Evolutionary conservation across 768 basidiomycete genomes (phyloP), one percentile per base, ranked within the genome.

Genomic region (Tricholoma bakamatsutake): DNA sequence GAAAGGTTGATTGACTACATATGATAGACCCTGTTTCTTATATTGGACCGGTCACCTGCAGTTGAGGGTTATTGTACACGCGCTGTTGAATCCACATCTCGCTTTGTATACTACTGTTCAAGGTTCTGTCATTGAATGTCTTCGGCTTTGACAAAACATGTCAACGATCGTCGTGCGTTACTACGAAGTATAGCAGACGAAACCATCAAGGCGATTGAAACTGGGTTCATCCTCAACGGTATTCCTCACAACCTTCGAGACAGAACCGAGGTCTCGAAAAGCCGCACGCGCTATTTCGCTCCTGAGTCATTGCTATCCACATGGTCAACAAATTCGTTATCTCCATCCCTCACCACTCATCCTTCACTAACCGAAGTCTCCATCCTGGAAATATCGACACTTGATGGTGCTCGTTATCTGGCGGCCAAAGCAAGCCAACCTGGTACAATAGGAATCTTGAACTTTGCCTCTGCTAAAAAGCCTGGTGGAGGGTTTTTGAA

Each of bases 401-500:
- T 88, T 21, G 78, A 80, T 27, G 86, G 81, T 15, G 80, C 83
- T 12, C 77, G 79, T n/a, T 62, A 71, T 53, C 72, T 63, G 63
- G 68, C 58, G 52, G 68, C 56, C 30, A 62, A 62, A 18, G 43
- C 60, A 45, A 49, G 61, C 52, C 46, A 61, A 42, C 47, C 63
- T 27, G 52, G 61, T 11, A 70, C 75, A 53, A 72, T 88, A 10
- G 87, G 87, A 17, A 69, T 90, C 13, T 79, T 91, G 28, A 90
- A 85, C 65, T 90, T 90, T 62, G 88, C 88, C 1, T 87, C 85
- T 0, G 88, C 89, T 3, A 85, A 79, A 50, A 81, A 82, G 35
- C 84, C 87, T 1, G 88, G 89, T 1, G 88, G 90, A 3, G 90
- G 90, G 5, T 90, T 92, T 68, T 76, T 80, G 56, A 76, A 68